Evolutionary conservation across 2,329 filamentous ascomycete species (phyloP), one percentile per base, ranked within the genome.

Genomic region (Fusarium pseudograminearum): DNA sequence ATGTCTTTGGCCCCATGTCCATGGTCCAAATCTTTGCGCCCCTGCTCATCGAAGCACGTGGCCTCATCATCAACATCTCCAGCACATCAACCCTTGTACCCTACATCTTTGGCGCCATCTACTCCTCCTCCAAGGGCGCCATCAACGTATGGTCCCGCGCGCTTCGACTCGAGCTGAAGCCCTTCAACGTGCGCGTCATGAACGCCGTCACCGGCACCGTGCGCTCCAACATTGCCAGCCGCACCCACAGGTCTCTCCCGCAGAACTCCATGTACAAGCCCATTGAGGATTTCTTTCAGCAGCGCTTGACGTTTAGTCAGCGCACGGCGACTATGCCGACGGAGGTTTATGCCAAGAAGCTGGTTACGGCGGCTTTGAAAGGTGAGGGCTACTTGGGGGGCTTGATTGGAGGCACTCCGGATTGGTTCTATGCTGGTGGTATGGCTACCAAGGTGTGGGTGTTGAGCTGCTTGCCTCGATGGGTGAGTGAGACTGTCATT

Each of bases 1-100:
- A 88, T 69, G 84, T 88, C 41, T 87, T 89, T 64, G 84, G 84
- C 42, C 82, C 85, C 69, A 87, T 89, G 84, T 81, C 84, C 73
- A 86, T 86, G 80, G 83, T 82, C 54, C 80, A 85, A 70, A 79
- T 81, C 31, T 88, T 88, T 70, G 76, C 81, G 14, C 79, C 80
- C 56, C 80, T 84, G 44, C 81, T 89, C 26, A 84, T 87, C 51
- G 76, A 81, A 18, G 79, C 85, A 1, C 80, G 79, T 26, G 86
- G 86, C 0, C 79, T 87, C 12, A 82, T 88, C 73, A 76, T 88
- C 78, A 87, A 87, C 76, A 83, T 87, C 60, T 85, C 85, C 8
- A 87, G 85, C 26, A 79, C 84, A 10, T 83, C 85, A 4, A 80
- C 85, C 30, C 70, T 85, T 24, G 79, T 83, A 5, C 83, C 85